These are phyloP conservation scores for Raddia guianensis DNA, from an alignment of 176 grass and related monocot genomes.

Conservation along the genomic window DNA sequence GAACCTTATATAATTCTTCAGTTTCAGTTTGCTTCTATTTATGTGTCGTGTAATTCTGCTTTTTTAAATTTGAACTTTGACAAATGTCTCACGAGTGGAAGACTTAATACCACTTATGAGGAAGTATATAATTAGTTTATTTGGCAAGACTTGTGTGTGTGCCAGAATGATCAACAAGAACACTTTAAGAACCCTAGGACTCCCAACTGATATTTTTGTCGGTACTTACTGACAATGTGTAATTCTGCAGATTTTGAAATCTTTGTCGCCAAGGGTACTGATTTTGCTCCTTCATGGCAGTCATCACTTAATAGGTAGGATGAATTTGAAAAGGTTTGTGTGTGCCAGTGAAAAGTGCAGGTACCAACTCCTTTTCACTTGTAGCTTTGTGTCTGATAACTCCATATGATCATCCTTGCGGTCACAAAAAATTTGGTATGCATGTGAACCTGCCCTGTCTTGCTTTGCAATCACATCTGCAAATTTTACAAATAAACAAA, in stretches of 20 bases:
- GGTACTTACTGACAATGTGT: neutral
- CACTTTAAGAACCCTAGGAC: neutral
- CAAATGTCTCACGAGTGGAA: neutral
- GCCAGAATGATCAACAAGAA: neutral
- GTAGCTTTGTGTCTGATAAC: neutral
- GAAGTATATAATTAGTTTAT: neutral
- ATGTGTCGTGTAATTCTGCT: neutral
- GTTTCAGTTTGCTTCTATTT: slow-evolving; percentile 4
- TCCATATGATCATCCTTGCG: neutral
- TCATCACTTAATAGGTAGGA: neutral
- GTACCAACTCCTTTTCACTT: neutral
- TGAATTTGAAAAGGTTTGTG: slow-evolving; percentile 1
- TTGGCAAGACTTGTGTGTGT: neutral
- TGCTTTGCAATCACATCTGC: neutral
- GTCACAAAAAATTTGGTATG: neutral
- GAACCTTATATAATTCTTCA: neutral
- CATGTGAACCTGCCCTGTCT: neutral
- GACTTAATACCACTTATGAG: neutral
- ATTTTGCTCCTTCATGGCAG: neutral
- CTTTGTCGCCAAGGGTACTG: neutral
- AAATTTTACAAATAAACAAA: neutral
- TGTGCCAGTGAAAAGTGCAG: neutral
- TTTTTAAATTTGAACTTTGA: neutral
- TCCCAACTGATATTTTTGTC: neutral
- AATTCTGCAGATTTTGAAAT: neutral